These are phyloP conservation scores for Chlorophyllum brunneum DNA, from an alignment of 768 basidiomycete species.

Conservation along the genomic window DNA sequence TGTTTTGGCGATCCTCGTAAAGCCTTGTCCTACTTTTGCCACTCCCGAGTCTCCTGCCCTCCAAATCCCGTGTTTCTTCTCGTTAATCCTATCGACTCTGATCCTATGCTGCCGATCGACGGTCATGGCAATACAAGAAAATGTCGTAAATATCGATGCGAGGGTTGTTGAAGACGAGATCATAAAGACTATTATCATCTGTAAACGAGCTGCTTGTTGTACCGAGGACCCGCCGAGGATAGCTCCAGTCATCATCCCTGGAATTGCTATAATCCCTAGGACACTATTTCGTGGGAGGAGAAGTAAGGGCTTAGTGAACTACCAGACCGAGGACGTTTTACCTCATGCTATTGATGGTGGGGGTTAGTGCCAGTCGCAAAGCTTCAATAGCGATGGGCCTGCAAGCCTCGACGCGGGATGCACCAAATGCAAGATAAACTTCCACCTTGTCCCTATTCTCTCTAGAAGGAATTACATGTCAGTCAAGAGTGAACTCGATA, in stretches of 20 bases:
- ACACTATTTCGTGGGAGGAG: conserved; percentile 39
- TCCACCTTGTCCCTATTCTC: conserved; percentile 87
- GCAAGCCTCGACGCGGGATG: conserved; percentile 79
- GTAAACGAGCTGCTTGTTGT: conserved; percentile 79
- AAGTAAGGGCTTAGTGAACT: not conserved
- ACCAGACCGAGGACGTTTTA: conserved; percentile 19
- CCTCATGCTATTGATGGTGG: conserved; percentile 87
- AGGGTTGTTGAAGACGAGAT: conserved; percentile 76
- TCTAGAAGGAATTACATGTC: conserved; percentile 29
- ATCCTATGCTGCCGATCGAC: conserved; percentile 69
- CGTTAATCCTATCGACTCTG: conserved; percentile 57
- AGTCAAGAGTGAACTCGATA: not conserved
- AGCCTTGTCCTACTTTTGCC: not conserved
- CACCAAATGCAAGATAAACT: conserved; percentile 82
- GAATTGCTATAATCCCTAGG: conserved; percentile 73
- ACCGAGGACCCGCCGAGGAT: conserved; percentile 84
- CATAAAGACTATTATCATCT: conserved; percentile 96
- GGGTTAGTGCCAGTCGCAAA: conserved; percentile 74
- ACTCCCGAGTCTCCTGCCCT: conserved; percentile 10
- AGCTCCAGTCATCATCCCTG: conserved; percentile 92
- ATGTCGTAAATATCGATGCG: conserved; percentile 60
- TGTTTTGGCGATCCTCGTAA: not conserved
- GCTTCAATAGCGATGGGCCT: conserved; percentile 75
- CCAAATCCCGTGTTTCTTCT: conserved; percentile 14
- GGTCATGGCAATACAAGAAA: conserved; percentile 55